Percentiles rank a stretch among this genome's conserved stretches.
These are phyloP conservation scores for Chondrostereum purpureum DNA, from an alignment of 1,284 basidiomycete species.

Conservation along the genomic window DNA sequence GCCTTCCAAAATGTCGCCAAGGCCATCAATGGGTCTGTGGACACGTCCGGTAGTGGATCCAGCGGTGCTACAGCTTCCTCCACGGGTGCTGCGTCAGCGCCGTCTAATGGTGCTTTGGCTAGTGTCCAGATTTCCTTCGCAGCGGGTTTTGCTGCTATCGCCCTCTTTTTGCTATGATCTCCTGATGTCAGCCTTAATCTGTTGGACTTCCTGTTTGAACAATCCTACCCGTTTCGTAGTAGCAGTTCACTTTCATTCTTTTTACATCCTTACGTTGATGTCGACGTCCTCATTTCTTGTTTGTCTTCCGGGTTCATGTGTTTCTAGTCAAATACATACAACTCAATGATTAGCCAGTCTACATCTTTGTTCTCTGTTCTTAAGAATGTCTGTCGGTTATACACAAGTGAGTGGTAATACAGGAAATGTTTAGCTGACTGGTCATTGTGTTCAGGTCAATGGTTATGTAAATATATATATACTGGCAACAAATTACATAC, in stretches of 20 bases:
- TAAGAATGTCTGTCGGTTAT: no score
- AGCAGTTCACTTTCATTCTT: constrained; percentile 6
- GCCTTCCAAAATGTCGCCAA: constrained; percentile 49
- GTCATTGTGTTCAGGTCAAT: no score
- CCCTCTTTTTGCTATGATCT: constrained; percentile 11
- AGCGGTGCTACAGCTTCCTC: constrained; percentile 18
- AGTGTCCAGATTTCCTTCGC: constrained; percentile 22
- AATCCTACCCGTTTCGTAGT: not conserved
- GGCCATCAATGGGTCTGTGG: constrained; percentile 31
- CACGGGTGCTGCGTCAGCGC: constrained; percentile 11
- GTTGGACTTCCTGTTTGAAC: not conserved
- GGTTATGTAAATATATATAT: no score
- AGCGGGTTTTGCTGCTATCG: constrained; percentile 20
- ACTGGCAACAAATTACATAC: no score
- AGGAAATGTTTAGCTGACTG: no score
- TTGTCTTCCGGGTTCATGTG: no score
- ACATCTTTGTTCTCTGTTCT: no score
- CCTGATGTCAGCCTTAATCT: not conserved
- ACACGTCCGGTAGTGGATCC: no score
- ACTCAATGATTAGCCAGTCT: no score
- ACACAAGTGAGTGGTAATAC: no score
- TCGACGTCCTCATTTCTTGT: not conserved
- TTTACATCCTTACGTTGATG: constrained; percentile 1
- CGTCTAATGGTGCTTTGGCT: constrained; percentile 21
- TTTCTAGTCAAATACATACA: no score